Base-by-base conservation (phyloP, 345 rosid species). In the Noccaea bulbosa region DNA sequence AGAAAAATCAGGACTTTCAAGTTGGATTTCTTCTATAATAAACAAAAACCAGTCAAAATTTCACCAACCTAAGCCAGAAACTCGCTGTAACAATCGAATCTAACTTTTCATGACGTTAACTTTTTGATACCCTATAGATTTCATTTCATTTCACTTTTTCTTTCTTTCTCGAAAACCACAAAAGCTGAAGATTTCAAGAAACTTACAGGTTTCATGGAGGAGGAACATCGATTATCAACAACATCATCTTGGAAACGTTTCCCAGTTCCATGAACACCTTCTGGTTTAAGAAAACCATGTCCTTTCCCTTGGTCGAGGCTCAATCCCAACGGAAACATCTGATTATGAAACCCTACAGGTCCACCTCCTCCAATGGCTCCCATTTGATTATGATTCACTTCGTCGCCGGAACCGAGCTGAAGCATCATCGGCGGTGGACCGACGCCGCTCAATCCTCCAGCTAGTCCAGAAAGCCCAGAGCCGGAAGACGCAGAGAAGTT, bases 241-340 rank as follows among this genome's bases (percentile, higher is more conserved):
- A 87, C 80, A 14, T 86, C 94, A 33, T 88, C 87, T 10, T 81
- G 88, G 34, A 84, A 91, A 60, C 90, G 86, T 73, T 88, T 91
- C 32, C 91, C 87, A 38, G 85, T 87, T 33, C 89, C 96, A 8
- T 82, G 82, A n/a, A 83, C 84, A 27, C 83, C 95, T 50, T 91
- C 93, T 16, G 87, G 86, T 77, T 86, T 91, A 77, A 89, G 77
- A 79, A 85, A 88, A 53, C 88, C 79, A 40, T 62, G 74, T 50
- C 91, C 97, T 73, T 83, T 87, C 14, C 97, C 95, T 83, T 89
- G 92, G 53, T 94, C 96, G 79, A 94, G 78, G 78, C 98, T 88
- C 74, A 94, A 74, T 4, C 93, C 97, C 62, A 89, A 77, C 2
- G 99, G 99, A 53, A 91, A 94, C 59, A 81, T 77, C 64, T 79